Evolutionary conservation across 1,284 basidiomycete species (phyloP).

Genomic region (Apiotrichum gamsii): DNA sequence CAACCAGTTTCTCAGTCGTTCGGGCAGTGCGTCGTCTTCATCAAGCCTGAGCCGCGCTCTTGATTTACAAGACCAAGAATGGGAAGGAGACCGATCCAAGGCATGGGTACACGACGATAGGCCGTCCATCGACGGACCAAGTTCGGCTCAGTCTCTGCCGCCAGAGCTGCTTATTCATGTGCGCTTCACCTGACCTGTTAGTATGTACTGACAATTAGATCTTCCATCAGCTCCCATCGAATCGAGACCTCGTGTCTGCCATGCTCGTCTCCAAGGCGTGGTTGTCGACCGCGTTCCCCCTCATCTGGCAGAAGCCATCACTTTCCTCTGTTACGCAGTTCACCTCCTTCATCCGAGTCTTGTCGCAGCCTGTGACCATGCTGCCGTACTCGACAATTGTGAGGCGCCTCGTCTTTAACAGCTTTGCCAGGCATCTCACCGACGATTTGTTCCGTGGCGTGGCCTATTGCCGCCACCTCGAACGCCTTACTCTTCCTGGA

Average conservation of each 20-base stretch:
- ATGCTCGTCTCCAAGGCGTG: slow-evolving; percentile 83
- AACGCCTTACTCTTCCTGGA: slow-evolving; percentile 84
- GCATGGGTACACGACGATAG: slow-evolving; percentile 10
- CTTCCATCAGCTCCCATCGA: slow-evolving; percentile 70
- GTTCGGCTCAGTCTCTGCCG: slow-evolving; percentile 52
- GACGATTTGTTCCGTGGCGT: slow-evolving; percentile 74
- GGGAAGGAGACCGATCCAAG: neutral
- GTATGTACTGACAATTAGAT: slow-evolving; percentile 62
- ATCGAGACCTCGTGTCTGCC: slow-evolving; percentile 66
- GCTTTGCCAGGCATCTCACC: slow-evolving; percentile 63
- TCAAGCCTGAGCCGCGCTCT: slow-evolving; percentile 4
- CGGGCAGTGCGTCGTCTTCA: neutral
- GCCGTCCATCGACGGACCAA: slow-evolving; percentile 3
- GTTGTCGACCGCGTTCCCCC: slow-evolving; percentile 92
- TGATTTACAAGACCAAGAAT: too few relatives aligned
- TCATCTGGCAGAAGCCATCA: slow-evolving; percentile 88
- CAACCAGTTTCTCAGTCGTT: neutral
- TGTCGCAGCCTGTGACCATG: slow-evolving; percentile 52
- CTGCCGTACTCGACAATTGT: slow-evolving; percentile 87
- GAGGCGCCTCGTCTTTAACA: slow-evolving; percentile 82
- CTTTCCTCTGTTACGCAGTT: slow-evolving; percentile 57
- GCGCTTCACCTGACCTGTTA: slow-evolving; percentile 6
- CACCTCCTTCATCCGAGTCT: slow-evolving; percentile 24
- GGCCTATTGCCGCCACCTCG: slow-evolving; percentile 70
- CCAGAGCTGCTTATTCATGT: slow-evolving; percentile 69